These are phyloP conservation scores for Yamadazyma kitorensis DNA, from an alignment of 805 yeast genomes.

Conservation along the genomic window DNA sequence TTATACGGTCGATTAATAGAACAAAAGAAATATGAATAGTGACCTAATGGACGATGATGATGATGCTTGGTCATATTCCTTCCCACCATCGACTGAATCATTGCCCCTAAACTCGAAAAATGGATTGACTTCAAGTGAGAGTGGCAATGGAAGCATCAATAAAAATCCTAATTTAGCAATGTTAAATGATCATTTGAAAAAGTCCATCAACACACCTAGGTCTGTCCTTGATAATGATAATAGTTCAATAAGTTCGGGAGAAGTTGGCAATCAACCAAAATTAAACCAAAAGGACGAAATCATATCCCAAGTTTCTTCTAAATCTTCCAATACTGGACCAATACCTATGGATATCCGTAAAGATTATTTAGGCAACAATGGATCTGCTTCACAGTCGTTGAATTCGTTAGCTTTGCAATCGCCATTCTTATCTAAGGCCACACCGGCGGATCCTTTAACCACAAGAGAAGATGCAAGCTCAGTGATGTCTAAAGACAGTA, in stretches of 20 bases:
- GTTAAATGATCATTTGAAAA: slow-evolving; percentile 7
- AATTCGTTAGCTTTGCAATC: slow-evolving; percentile 28
- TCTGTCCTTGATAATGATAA: neutral
- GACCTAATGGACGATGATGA: slow-evolving; percentile 38
- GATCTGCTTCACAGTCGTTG: slow-evolving; percentile 6
- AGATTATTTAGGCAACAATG: slow-evolving; percentile 3
- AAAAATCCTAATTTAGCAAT: no score
- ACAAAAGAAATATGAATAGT: no score
- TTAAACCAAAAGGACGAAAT: neutral
- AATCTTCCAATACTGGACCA: slow-evolving; percentile 2
- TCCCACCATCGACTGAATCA: slow-evolving; percentile 34
- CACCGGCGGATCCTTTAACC: slow-evolving; percentile 52
- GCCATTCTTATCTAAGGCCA: slow-evolving; percentile 36
- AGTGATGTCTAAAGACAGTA: slow-evolving; percentile 23
- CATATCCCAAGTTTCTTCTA: slow-evolving; percentile 6
- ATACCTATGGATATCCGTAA: neutral
- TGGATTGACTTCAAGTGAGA: neutral
- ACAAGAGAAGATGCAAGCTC: slow-evolving; percentile 50
- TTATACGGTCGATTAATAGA: no score
- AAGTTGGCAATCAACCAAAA: neutral
- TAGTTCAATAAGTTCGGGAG: neutral
- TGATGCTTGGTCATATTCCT: slow-evolving; percentile 41
- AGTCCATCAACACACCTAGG: neutral
- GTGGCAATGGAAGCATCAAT: neutral
- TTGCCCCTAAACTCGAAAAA: slow-evolving; percentile 15